A percentile compares a stretch with the other conserved stretches of the same genome.
phyloP scores from a whole-genome alignment of 106 monocot genomes.

The Gastrodia elata region DNA sequence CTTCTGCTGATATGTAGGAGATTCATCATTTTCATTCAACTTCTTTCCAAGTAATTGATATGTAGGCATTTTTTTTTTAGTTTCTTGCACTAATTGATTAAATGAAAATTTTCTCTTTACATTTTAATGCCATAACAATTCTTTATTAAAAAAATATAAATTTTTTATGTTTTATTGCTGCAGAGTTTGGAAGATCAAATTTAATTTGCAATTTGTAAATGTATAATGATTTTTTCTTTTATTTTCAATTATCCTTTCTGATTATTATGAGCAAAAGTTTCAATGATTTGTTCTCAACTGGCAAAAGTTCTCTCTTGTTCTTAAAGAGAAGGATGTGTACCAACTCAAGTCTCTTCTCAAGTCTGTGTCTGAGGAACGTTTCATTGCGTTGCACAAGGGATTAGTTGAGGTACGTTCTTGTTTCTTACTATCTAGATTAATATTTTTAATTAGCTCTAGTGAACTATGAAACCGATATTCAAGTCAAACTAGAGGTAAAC shows the following conservation, averaged over 20 bases:
- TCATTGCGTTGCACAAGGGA: slow-evolving; percentile 48
- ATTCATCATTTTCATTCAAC: no score
- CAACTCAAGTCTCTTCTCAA: slow-evolving; percentile 71
- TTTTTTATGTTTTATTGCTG: background rate
- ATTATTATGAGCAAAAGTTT: slow-evolving; percentile 93
- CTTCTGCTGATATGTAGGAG: no score
- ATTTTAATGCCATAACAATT: background rate
- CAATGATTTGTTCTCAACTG: slow-evolving; percentile 86
- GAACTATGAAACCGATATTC: background rate
- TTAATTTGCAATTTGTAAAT: slow-evolving; percentile 3
- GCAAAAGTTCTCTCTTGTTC: slow-evolving; percentile 67
- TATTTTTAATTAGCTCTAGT: background rate
- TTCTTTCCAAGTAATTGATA: no score
- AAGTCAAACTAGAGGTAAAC: background rate
- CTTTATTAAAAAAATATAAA: background rate
- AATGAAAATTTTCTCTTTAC: background rate
- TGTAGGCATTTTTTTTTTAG: no score
- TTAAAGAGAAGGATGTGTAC: slow-evolving; percentile 90
- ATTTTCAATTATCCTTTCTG: slow-evolving; percentile 74
- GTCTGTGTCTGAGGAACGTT: slow-evolving; percentile 55
- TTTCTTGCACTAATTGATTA: background rate
- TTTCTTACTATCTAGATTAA: background rate
- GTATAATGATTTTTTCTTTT: background rate
- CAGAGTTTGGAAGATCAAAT: background rate
- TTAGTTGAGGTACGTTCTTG: slow-evolving; percentile 58